Percentiles rank a stretch among this genome's conserved stretches.
phyloP scores from a whole-genome alignment of 257 asterid genomes.

The Solanum commersonii region DNA sequence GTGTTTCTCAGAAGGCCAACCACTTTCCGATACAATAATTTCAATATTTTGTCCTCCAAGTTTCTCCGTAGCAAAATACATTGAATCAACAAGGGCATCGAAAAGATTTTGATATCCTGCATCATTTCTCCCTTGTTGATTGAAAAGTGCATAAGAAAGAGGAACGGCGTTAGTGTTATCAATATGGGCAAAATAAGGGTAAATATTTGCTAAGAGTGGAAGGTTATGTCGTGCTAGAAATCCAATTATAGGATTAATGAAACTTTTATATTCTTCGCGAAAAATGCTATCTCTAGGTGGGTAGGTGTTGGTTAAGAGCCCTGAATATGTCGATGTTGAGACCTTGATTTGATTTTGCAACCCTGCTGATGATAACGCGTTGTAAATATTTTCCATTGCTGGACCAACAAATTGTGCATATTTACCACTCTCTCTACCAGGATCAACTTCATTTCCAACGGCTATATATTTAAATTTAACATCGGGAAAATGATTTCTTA shows the following conservation, averaged over 20 bases:
- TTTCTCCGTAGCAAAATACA: too few species aligned
- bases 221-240: too few species aligned
- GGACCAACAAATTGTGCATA: conserved; percentile 3
- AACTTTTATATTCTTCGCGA: too few species aligned
- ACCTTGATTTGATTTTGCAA: too few species aligned
- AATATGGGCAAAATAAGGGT: conserved; percentile 15
- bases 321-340: too few species aligned
- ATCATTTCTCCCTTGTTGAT: conserved; percentile 1
- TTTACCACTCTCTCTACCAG: background rate
- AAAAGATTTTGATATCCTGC: background rate
- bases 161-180: background rate
- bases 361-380: too few species aligned
- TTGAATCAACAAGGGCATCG: too few species aligned
- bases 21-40: too few species aligned
- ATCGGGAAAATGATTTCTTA: background rate
- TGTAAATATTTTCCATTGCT: background rate
- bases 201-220: background rate
- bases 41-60: too few species aligned
- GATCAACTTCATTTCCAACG: conserved; percentile 28
- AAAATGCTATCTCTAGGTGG: too few species aligned
- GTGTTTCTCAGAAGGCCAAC: conserved; percentile 24
- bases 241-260: too few species aligned
- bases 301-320: too few species aligned
- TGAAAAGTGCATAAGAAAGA: conserved; percentile 12
- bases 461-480: conserved; percentile 29